Evolutionary conservation across 306 rosid species (phyloP).

Genomic region (Prinsepia uniflora): DNA sequence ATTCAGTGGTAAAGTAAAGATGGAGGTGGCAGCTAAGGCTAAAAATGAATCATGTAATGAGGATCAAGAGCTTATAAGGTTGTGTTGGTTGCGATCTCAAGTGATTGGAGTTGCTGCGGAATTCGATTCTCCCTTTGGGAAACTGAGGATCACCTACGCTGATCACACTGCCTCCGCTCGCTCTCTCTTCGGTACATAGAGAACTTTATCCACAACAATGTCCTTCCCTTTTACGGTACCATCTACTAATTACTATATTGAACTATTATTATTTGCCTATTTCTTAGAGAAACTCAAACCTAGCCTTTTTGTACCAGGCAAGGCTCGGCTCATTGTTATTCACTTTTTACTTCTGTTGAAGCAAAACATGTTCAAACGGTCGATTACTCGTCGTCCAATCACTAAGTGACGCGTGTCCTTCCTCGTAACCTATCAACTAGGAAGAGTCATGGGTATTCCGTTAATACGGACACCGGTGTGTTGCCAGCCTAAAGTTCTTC

Average conservation of each 20-base stretch:
- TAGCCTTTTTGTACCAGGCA: too few species aligned
- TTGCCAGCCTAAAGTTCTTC: too few species aligned
- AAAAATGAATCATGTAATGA: conserved; percentile 3
- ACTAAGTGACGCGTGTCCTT: too few species aligned
- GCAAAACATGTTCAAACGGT: too few species aligned
- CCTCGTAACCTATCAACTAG: too few species aligned
- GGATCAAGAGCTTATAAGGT: conserved; percentile 19
- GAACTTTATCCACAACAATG: conserved; percentile 48
- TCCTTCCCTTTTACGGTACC: conserved; percentile 63
- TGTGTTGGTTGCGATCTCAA: conserved; percentile 60
- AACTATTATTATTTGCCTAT: background rate
- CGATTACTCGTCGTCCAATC: too few species aligned
- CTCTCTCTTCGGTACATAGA: conserved; percentile 59
- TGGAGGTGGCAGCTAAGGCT: conserved; percentile 11
- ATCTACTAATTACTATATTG: background rate
- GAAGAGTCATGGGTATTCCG: too few species aligned
- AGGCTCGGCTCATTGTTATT: too few species aligned
- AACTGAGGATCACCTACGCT: conserved; percentile 53
- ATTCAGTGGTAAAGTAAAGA: conserved; percentile 23
- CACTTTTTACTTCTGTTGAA: too few species aligned
- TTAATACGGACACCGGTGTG: too few species aligned
- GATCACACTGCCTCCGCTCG: conserved; percentile 91
- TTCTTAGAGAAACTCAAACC: too few species aligned
- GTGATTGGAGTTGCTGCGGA: conserved; percentile 48
- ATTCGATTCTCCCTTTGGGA: conserved; percentile 63